Percentiles rank a stretch among this genome's conserved stretches.
Conservation (phyloP, 2,329 filamentous ascomycete species). For the Plectosphaerella sp. region DNA sequence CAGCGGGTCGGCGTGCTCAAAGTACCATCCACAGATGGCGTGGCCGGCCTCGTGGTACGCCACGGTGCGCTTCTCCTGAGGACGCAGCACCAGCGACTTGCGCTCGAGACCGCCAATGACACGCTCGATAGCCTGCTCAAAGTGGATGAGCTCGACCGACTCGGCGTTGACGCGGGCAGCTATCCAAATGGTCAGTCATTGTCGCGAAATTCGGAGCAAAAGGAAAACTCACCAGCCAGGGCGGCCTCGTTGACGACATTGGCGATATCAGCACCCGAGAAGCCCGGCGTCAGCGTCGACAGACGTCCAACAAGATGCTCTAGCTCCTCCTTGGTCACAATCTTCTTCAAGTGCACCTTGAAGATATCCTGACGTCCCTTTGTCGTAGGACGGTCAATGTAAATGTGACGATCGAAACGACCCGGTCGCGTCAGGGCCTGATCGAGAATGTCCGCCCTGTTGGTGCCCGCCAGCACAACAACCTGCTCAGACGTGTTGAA, state of each 20-base stretch:
- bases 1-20: slow-evolving; percentile 92
- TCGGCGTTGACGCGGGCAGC: slow-evolving; percentile 80
- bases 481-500: slow-evolving; percentile 97
- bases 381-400: slow-evolving; percentile 94
- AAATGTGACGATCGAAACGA: slow-evolving; percentile 94
- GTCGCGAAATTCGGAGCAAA: not conserved
- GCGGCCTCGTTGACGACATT: slow-evolving; percentile 98
- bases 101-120: slow-evolving; percentile 95
- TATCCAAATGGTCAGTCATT: slow-evolving; percentile 41
- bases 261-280: slow-evolving; percentile 95
- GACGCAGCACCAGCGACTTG: slow-evolving; percentile 90
- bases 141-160: slow-evolving; percentile 81
- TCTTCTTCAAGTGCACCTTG: slow-evolving; percentile 88
- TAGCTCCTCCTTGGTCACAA: slow-evolving; percentile 86
- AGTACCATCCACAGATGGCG: slow-evolving; percentile 97
- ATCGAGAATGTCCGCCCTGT: slow-evolving; percentile 90
- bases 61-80: slow-evolving; percentile 91
- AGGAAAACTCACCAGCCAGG: slow-evolving; percentile 71
- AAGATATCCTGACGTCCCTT: slow-evolving; percentile 96
- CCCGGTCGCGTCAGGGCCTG: slow-evolving; percentile 91
- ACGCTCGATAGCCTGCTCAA: slow-evolving; percentile 96
- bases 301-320: slow-evolving; percentile 85
- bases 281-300: slow-evolving; percentile 88
- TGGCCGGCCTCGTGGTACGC: slow-evolving; percentile 98
- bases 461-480: slow-evolving; percentile 94